These are phyloP conservation scores for Thamnidium elegans DNA, from an alignment of 192 early-diverging fungal species.

Conservation along the genomic window DNA sequence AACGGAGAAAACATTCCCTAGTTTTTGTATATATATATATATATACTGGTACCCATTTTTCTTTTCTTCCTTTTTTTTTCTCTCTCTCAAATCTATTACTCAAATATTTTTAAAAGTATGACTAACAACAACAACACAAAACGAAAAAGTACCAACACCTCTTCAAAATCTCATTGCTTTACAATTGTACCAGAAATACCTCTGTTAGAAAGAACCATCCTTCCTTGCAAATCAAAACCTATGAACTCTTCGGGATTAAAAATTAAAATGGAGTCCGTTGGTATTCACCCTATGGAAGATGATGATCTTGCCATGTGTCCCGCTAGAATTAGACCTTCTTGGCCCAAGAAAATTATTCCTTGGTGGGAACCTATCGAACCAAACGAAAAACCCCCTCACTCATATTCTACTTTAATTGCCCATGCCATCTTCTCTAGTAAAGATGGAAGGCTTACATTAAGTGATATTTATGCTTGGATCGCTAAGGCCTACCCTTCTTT, in stretches of 20 bases:
- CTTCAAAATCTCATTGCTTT: too few species aligned
- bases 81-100: neutral
- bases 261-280: conserved; percentile 14
- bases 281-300: neutral
- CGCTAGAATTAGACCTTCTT: conserved; percentile 4
- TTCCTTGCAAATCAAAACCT: neutral
- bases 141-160: neutral
- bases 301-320: conserved; percentile 17
- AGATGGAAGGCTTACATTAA: conserved; percentile 63
- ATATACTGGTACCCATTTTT: neutral
- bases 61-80: neutral
- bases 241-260: neutral
- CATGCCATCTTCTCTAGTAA: conserved; percentile 67
- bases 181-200: too few species aligned
- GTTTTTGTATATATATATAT: neutral
- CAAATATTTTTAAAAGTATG: neutral
- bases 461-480: conserved; percentile 85
- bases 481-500: conserved; percentile 64
- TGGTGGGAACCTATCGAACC: conserved; percentile 17
- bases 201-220: too few species aligned
- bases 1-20: neutral
- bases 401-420: conserved; percentile 77
- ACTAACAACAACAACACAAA: neutral
- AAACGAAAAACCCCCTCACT: conserved; percentile 58
- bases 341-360: conserved; percentile 19